Evolutionary conservation across 495 filamentous ascomycete species (phyloP).

Genomic region (Saxophila tyrrhenica): DNA sequence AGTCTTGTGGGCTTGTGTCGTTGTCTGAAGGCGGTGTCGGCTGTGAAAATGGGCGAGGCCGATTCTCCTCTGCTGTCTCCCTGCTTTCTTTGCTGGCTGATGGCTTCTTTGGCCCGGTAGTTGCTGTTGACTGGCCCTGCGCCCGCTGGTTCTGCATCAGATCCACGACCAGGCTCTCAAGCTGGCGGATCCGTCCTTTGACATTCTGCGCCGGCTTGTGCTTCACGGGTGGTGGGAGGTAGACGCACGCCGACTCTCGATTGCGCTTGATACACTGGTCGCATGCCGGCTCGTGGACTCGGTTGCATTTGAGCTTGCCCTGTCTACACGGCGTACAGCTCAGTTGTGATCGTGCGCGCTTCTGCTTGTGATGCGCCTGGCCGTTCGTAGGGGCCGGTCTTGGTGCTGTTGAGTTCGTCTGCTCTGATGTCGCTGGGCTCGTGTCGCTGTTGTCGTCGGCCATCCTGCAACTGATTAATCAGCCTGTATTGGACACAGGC

Average conservation of each 20-base stretch:
- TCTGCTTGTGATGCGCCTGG: conserved; percentile 17
- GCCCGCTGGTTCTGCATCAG: conserved; percentile 18
- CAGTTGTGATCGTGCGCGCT: conserved; percentile 27
- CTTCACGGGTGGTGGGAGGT: conserved; percentile 24
- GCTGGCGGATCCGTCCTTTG: conserved; percentile 28
- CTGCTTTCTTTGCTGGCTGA: background rate
- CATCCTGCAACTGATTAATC: background rate
- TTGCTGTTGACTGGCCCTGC: background rate
- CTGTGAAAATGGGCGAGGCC: conserved; percentile 2
- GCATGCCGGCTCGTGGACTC: conserved; percentile 25
- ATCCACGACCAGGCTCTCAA: conserved; percentile 25
- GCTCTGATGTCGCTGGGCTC: background rate
- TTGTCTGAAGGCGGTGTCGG: conserved; percentile 17
- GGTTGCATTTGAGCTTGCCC: conserved; percentile 31
- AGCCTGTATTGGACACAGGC: too few relatives aligned
- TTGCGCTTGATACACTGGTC: conserved; percentile 31
- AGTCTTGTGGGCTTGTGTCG: conserved; percentile 5
- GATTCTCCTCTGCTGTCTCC: background rate
- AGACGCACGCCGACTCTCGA: conserved; percentile 23
- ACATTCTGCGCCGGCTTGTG: conserved; percentile 30
- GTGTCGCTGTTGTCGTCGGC: background rate
- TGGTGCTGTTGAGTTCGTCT: background rate
- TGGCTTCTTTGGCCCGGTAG: background rate
- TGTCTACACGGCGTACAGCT: conserved; percentile 27
- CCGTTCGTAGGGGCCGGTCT: background rate